A percentile compares a stretch with the other conserved stretches of the same genome.
Evolutionary conservation across 306 rosid species (phyloP).

Genomic region (Senna tora): DNA sequence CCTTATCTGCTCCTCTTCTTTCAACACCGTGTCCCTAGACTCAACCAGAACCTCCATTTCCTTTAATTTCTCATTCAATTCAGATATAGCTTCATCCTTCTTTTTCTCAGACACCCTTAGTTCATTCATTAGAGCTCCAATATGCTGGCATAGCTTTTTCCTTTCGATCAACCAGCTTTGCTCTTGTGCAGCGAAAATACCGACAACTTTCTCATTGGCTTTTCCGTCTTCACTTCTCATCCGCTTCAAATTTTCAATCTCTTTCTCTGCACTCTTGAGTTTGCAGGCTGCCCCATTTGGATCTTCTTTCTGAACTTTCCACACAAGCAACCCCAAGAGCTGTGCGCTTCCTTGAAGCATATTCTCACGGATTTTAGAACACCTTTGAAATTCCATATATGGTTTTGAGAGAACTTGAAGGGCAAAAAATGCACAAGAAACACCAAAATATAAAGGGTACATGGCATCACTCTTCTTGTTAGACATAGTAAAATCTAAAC

Average conservation of each 20-base stretch:
- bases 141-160: slow-evolving; percentile 67
- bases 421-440: slow-evolving; percentile 87
- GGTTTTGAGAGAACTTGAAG: slow-evolving; percentile 59
- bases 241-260: slow-evolving; percentile 64
- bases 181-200: slow-evolving; percentile 88
- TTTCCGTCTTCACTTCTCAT: slow-evolving; percentile 85
- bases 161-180: slow-evolving; percentile 84
- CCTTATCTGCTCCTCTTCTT: slow-evolving; percentile 57
- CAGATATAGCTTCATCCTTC: slow-evolving; percentile 48
- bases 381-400: slow-evolving; percentile 52
- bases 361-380: slow-evolving; percentile 57
- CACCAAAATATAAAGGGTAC: slow-evolving; percentile 79
- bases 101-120: slow-evolving; percentile 62
- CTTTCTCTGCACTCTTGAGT: slow-evolving; percentile 64
- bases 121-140: slow-evolving; percentile 67
- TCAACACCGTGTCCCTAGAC: slow-evolving; percentile 56
- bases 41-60: slow-evolving; percentile 61
- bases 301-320: slow-evolving; percentile 69
- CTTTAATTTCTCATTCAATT: slow-evolving; percentile 58
- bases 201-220: slow-evolving; percentile 92
- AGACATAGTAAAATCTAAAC: slow-evolving; percentile 23
- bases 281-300: slow-evolving; percentile 37
- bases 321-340: slow-evolving; percentile 74
- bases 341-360: slow-evolving; percentile 88
- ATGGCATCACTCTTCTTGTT: slow-evolving; percentile 35